Evolutionary conservation across 1,284 basidiomycete genomes (phyloP).

Genomic region (Chondrostereum purpureum): DNA sequence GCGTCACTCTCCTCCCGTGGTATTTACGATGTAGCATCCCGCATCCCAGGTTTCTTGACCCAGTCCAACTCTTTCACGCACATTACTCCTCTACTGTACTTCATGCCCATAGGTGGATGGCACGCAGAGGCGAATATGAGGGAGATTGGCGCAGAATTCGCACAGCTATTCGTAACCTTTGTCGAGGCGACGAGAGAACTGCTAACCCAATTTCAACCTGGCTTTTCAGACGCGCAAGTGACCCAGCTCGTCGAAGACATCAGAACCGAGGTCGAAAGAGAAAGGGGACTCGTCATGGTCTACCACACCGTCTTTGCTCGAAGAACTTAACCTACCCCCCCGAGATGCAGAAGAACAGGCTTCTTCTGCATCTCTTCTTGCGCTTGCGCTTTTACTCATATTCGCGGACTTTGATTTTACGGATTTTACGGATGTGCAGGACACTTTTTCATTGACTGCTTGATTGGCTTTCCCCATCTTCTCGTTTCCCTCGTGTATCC

Average conservation of each 20-base stretch:
- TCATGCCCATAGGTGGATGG: constrained; percentile 1
- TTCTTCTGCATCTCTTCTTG: too few relatives aligned
- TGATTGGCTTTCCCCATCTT: too few relatives aligned
- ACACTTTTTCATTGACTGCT: too few relatives aligned
- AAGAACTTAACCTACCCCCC: constrained; percentile 3
- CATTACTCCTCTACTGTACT: neutral
- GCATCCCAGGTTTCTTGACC: neutral
- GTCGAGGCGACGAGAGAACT: neutral
- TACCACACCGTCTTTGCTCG: constrained; percentile 3
- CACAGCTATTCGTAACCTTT: neutral
- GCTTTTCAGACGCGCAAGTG: neutral
- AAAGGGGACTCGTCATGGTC: neutral
- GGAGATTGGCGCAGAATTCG: neutral
- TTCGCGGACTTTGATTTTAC: too few relatives aligned
- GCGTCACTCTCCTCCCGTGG: neutral
- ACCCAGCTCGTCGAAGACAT: neutral
- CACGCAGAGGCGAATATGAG: neutral
- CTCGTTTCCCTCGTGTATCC: too few relatives aligned
- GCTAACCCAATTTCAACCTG: neutral
- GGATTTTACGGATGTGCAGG: too few relatives aligned
- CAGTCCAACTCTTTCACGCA: neutral
- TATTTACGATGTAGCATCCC: neutral
- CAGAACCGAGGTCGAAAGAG: neutral
- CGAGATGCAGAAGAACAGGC: too few relatives aligned
- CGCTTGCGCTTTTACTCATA: too few relatives aligned